Evolutionary conservation across 1,284 basidiomycete genomes (phyloP), one percentile per base, ranked within the genome.

Genomic region (Xerocomus cyaneibrunnescens): DNA sequence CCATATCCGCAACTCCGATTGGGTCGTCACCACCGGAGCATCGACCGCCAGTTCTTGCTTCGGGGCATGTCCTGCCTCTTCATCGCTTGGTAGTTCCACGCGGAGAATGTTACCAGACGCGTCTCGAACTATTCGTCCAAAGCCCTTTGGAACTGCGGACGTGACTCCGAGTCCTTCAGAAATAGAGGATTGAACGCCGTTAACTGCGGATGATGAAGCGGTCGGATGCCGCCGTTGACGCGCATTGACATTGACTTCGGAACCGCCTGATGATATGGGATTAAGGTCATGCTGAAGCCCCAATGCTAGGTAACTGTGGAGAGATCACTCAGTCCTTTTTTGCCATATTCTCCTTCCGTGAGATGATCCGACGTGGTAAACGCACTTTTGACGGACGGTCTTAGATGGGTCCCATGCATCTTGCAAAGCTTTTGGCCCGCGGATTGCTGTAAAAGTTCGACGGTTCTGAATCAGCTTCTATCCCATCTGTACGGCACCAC

Each of bases 311-410:
- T 94, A 95, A 72, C 92, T 94, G 67, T 44, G 64, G 2, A 10
- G 16, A 28, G 5, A 39, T 35, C 7, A 50, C 37, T 30, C 23
- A 32, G 23, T 28, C 36, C 16, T 10, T n/a, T 36, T 40, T 30
- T 35, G 23, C 16, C 39, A 38, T 22, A 28, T 25, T 31, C 10
- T 14, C 30, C 22, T 21, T 22, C 25, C 22, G 23, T 46, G 39
- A 42, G 41, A 46, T 43, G 27, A 44, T 37, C 25, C 21, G 34
- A 7, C 13, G 21, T 9, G 13, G 23, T 27, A 27, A 27, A 76
- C 87, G 65, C 67, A 96, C 94, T 98, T 98, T 80, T 98, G 95
- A 59, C 84, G 81, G 23, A 96, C 87, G 7, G 95, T 99, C 75
- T 92, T 93, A 55, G 76, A 79, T 60, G 83, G 84, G 71, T 97